Evolutionary conservation across 768 basidiomycete genomes (phyloP), one percentile per base, ranked within the genome.

Genomic region (Mycena amicta): DNA sequence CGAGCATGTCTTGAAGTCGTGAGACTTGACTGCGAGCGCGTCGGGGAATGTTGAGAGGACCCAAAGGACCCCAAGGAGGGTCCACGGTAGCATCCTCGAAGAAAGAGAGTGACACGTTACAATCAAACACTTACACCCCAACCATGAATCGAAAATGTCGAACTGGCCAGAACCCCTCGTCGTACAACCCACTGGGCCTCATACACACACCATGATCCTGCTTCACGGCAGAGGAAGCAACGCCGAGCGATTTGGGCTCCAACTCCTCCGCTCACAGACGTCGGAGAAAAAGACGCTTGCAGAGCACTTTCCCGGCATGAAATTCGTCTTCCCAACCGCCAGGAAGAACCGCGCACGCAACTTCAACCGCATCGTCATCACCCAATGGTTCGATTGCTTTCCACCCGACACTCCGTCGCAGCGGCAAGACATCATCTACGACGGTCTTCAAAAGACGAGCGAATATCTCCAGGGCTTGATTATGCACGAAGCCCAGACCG

Each of bases 1-100:
- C n/a, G 82, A 80, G 69, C 97, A 98, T 56, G 86, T 93, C 74
- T 97, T 98, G 82, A 95, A 99, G 74, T 98, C 93, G 58, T 89
- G 82, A 20, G 80, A 76, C 76, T 92, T 92, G 74, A 92, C 84
- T 31, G 88, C 85, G 27, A 81, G 65, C 5, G 78, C 70, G 56
- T 76, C 70, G 40, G 76, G 72, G 45, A 68, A 53, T 16, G 67
- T 59, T 22, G 77, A 50, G 25, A 79, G 69, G 45, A 80, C 62
- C 46, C 71, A 65, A 39, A 79, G 55, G 41, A 74, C 66, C 52
- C 73, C 75, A 47, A 78, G 62, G 43, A 79, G 62, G 41, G 62
- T 63, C 62, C 58, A 60, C 47, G 58, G 58, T 46, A 45, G 62
- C 62, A 63, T 63, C 47, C 47, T 49, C 47, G 47, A 45, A 45